Base-by-base conservation (phyloP, 1,284 basidiomycete species). In the Tremellales sp. region DNA sequence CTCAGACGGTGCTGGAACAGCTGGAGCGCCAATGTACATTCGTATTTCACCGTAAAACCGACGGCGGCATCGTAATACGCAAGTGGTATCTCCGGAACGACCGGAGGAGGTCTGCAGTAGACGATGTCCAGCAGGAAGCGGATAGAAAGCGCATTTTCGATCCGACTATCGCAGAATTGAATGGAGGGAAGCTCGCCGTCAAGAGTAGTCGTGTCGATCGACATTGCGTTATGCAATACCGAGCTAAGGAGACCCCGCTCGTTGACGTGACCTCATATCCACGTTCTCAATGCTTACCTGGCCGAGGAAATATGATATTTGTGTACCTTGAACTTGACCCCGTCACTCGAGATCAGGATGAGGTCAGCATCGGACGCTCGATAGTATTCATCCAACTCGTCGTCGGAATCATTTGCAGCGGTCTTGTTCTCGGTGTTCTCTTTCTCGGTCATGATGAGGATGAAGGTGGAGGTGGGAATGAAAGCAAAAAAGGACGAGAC, bases 291-390 rank as follows among this genome's bases (percentile, higher is more conserved):
- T 19, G 21, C 44, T 32, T 26, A 54, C 53, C 49, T 54, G 18
- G 37, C 25, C 8, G 49, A 29, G 10, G 38, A 27, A 9, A 51
- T 37, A 33, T 51, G 35, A 40, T 51, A 51, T 21, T 35, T 31
- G 10, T 45, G 38, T 3, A 48, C 25, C 9, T 42, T 38, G 27
- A 54, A 54, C 12, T 39, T 25, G 4, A 54, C 43, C 19, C 43
- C 24, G 27, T 54, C 49, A 24, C 48, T 47, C 9, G 42, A 45
- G 16, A 54, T 32, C 18, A 54, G 36, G 18, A 33, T 42, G 35
- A 54, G 22, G 22, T 54, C 53, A 14, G 53, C 45, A 19, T 32
- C 31, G 4, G 25, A n/a, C n/a, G 46, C 44, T 16, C 40, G 35
- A 25, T 48, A 49, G n/a, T 34, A 27, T 5, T 47, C 32, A 26